Conservation (phyloP, 2,329 filamentous ascomycete species). For the Calonectria crousiana region DNA sequence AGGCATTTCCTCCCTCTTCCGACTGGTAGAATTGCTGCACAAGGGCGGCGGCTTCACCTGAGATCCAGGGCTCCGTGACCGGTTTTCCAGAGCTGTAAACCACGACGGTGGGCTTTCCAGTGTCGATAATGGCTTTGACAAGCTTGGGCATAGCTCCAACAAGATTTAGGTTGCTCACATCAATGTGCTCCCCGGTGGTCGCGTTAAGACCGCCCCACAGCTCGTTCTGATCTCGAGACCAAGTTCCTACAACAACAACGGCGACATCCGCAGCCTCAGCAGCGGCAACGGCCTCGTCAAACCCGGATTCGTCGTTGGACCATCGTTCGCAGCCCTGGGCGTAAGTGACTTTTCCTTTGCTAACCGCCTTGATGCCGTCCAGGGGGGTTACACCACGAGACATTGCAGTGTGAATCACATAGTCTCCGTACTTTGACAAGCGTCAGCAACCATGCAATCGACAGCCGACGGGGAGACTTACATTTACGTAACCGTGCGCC, state of each 20-base stretch:
- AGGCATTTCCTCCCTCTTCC: constrained; percentile 74
- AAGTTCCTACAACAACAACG: constrained; percentile 80
- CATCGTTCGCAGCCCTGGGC: constrained; percentile 79
- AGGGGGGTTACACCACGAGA: constrained; percentile 76
- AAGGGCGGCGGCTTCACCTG: constrained; percentile 71
- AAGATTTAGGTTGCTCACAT: constrained; percentile 72
- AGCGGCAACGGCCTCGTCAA: constrained; percentile 73
- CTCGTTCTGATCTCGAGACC: constrained; percentile 79
- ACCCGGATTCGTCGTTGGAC: constrained; percentile 77
- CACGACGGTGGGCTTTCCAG: constrained; percentile 75
- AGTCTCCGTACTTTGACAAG: constrained; percentile 72
- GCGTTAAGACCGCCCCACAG: constrained; percentile 79
- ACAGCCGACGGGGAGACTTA: constrained; percentile 49
- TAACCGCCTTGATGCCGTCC: constrained; percentile 74
- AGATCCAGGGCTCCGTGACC: constrained; percentile 80
- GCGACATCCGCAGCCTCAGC: constrained; percentile 78
- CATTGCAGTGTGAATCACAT: constrained; percentile 75
- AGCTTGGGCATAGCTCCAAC: constrained; percentile 78
- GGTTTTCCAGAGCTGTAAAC: constrained; percentile 79
- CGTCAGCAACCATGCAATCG: constrained; percentile 20
- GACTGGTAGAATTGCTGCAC: constrained; percentile 82
- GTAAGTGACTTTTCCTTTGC: constrained; percentile 72
- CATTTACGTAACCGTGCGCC: constrained; percentile 78
- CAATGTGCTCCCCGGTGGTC: constrained; percentile 81
- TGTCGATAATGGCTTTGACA: constrained; percentile 75